A percentile compares a stretch with the other conserved stretches of the same genome.
These are phyloP conservation scores for Neonectria sp. DNA, from an alignment of 2,329 filamentous ascomycete genomes.

Conservation along the genomic window DNA sequence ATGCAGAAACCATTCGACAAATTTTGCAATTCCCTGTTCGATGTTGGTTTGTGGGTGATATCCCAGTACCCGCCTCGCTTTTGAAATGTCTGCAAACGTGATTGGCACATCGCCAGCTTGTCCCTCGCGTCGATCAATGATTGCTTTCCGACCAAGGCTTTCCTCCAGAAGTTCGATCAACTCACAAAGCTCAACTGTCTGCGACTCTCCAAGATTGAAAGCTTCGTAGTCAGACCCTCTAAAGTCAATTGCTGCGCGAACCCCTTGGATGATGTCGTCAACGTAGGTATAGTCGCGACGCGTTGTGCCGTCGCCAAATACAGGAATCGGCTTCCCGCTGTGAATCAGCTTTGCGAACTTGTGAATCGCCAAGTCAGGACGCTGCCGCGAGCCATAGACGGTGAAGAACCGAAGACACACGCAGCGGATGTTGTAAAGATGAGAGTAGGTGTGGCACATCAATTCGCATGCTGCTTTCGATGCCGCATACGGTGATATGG, in stretches of 20 bases:
- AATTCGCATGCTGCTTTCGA: conserved; percentile 40
- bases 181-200: conserved; percentile 40
- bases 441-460: conserved; percentile 43
- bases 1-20: conserved; percentile 39
- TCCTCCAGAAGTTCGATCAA: conserved; percentile 40
- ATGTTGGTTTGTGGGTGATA: conserved; percentile 42
- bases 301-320: conserved; percentile 43
- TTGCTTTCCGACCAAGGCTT: conserved; percentile 36
- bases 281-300: conserved; percentile 46
- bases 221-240: conserved; percentile 36
- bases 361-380: conserved; percentile 44
- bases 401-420: conserved; percentile 46
- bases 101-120: conserved; percentile 43
- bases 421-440: conserved; percentile 44
- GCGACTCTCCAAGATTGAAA: conserved; percentile 45
- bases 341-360: conserved; percentile 43
- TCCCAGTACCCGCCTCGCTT: conserved; percentile 36
- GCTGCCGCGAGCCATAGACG: conserved; percentile 45
- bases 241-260: conserved; percentile 41
- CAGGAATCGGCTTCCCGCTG: conserved; percentile 41
- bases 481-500: conserved; percentile 44
- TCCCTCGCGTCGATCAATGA: conserved; percentile 35
- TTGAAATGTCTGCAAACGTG: conserved; percentile 42
- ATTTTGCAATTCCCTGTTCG: conserved; percentile 37
- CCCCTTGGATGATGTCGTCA: conserved; percentile 44